Base-by-base conservation (phyloP, 2,329 filamentous ascomycete species). In the Fusarium armeniacum region DNA sequence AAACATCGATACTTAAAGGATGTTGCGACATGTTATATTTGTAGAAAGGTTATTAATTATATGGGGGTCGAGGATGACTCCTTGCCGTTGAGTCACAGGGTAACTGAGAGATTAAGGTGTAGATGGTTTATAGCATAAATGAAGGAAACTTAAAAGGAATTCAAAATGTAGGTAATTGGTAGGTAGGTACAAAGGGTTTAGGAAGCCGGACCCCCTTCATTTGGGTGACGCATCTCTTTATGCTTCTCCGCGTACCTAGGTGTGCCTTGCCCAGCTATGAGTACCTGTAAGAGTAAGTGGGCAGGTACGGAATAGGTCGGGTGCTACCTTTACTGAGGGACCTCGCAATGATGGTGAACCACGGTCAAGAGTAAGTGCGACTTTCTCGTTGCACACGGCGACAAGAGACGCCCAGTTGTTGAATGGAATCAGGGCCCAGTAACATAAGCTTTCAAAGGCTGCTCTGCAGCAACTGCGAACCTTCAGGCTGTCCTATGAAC, bases 41-140 rank as follows among this genome's bases (percentile, higher is more conserved):
- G 26, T 24, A 26, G 12, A 57, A 16, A 22, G 7, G 15, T 11
- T 43, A 18, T 18, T 3, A 18, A 18, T 26, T 24, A 67, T 60
- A 43, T 16, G 36, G 56, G 41, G 61, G 68, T 61, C 28, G 24
- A 38, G 22, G 18, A 38, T 66, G 68, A 69, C 68, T 53, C 51
- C 46, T 64, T 40, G 62, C 69, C 67, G 66, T 75, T 74, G 69
- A 74, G 64, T 75, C 72, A 73, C 24, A n/a, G 47, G 24, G 20
- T n/a, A 43, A 50, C 40, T 28, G 30, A 49, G 45, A 51, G 45
- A 46, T 11, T 38, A 41, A 47, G n/a, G 16, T 36, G 35, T 18
- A 40, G 26, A 11, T 52, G 24, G 33, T 5, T n/a, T 4, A 9
- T 30, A 26, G 16, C 13, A 51, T 8, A 9, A 30, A 40, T 6